These are phyloP conservation scores for Coemansia sp. DNA, from an alignment of 192 early-diverging fungal genomes.

Conservation along the genomic window DNA sequence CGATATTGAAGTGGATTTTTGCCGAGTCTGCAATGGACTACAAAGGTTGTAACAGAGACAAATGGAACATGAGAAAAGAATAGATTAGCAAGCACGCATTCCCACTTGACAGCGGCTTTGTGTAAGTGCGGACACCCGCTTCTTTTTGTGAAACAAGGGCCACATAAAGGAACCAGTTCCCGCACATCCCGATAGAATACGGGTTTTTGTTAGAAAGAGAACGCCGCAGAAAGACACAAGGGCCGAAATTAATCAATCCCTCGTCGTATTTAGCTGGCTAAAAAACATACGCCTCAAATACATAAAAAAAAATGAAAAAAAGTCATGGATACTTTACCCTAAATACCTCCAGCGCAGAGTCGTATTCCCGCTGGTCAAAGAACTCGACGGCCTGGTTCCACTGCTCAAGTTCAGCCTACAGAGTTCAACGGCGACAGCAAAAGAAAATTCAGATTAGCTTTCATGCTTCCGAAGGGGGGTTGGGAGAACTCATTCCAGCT, in stretches of 20 bases:
- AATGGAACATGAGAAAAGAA: slow-evolving; percentile 15
- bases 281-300: not conserved
- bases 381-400: slow-evolving; percentile 76
- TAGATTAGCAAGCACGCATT: not conserved
- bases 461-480: no score
- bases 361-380: slow-evolving; percentile 73
- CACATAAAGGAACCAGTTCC: no score
- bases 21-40: slow-evolving; percentile 78
- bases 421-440: not conserved
- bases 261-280: no score
- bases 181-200: not conserved
- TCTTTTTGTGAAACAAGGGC: no score
- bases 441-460: slow-evolving; percentile 6
- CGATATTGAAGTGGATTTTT: slow-evolving; percentile 97
- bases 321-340: slow-evolving; percentile 47
- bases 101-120: not conserved
- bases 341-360: slow-evolving; percentile 67
- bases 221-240: slow-evolving; percentile 1
- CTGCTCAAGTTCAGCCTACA: slow-evolving; percentile 76
- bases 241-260: not conserved
- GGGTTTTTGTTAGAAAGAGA: not conserved
- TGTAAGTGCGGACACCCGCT: not conserved
- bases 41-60: slow-evolving; percentile 4
- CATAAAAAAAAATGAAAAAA: not conserved
- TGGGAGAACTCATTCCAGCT: not conserved